Conservation (phyloP, 108 stramenopile genomes). For the Cyclotella baltica region DNA sequence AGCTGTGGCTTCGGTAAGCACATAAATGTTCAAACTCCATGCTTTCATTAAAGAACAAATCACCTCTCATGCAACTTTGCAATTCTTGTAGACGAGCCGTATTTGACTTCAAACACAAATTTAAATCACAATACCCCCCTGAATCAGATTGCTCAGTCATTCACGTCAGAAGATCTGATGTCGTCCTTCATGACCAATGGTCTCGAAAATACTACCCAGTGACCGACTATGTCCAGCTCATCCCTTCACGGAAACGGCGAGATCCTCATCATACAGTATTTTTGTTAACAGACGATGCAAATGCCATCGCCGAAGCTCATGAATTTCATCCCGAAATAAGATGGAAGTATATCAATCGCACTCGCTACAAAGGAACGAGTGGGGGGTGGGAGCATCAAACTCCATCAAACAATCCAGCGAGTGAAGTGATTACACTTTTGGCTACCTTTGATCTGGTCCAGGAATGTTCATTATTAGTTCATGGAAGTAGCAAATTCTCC, state of each 20-base stretch:
- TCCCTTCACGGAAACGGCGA: slow-evolving; percentile 15
- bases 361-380: slow-evolving; percentile 21
- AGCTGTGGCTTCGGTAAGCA: slow-evolving; percentile 33
- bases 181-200: neutral
- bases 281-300: slow-evolving; percentile 38
- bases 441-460: slow-evolving; percentile 39
- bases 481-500: slow-evolving; percentile 17
- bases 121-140: slow-evolving; percentile 12
- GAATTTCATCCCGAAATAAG: slow-evolving; percentile 31
- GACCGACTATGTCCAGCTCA: slow-evolving; percentile 32
- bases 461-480: slow-evolving; percentile 35
- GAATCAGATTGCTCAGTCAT: slow-evolving; percentile 46
- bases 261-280: slow-evolving; percentile 43
- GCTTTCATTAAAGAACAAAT: neutral
- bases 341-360: slow-evolving; percentile 32
- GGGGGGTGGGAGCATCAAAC: slow-evolving; percentile 37
- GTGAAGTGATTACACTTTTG: slow-evolving; percentile 38
- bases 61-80: neutral
- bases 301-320: slow-evolving; percentile 46
- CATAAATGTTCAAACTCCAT: neutral
- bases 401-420: slow-evolving; percentile 31
- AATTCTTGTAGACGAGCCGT: slow-evolving; percentile 23
- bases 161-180: slow-evolving; percentile 48
- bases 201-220: slow-evolving; percentile 26
- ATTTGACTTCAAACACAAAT: slow-evolving; percentile 26